Conservation (phyloP, 257 asterid genomes). For the Solanum chilense region DNA sequence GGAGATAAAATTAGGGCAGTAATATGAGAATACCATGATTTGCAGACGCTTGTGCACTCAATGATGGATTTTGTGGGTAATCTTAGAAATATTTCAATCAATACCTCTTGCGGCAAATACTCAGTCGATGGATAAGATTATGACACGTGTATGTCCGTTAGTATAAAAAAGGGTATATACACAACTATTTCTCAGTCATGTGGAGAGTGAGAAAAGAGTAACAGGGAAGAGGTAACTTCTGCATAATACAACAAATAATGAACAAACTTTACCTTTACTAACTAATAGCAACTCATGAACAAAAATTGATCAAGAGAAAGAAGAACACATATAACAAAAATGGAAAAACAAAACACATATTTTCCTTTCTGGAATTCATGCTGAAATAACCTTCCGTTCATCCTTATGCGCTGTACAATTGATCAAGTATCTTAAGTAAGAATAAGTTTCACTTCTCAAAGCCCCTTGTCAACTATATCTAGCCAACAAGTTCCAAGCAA, state of each 20-base stretch:
- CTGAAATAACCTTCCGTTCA: background rate
- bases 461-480: slow-evolving; percentile 20
- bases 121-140: background rate
- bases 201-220: background rate
- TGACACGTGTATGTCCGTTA: too few species aligned
- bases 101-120: background rate
- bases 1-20: background rate
- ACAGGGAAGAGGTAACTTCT: background rate
- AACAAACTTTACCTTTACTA: background rate
- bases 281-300: background rate
- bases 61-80: background rate
- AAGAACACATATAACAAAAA: background rate
- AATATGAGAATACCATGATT: background rate
- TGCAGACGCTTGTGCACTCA: background rate
- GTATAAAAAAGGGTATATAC: too few species aligned
- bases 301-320: background rate
- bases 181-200: background rate
- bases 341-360: background rate
- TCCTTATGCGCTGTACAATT: slow-evolving; percentile 6
- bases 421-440: background rate
- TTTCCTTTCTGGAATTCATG: background rate
- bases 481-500: slow-evolving; percentile 63
- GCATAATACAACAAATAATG: background rate
- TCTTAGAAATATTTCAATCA: background rate
- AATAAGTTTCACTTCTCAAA: background rate